Evolutionary conservation across 352 stramenopile species (phyloP), one percentile per base, ranked within the genome.

Genomic region (Phytophthora constricta): DNA sequence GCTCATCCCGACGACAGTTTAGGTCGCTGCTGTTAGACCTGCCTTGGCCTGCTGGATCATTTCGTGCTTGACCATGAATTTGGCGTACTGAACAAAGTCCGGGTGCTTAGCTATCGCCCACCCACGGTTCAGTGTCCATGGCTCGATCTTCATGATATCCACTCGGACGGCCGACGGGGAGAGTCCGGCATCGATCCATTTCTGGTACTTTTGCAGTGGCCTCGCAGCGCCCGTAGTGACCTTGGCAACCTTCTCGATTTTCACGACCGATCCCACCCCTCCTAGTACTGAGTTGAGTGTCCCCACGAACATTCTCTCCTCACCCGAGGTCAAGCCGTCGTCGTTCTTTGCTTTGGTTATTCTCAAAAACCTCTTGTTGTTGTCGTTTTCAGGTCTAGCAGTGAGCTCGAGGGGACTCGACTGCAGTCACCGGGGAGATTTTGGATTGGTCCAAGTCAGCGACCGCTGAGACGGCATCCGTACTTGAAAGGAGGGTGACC

Each of bases 241-340:
- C 46, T 57, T 56, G 23, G 46, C 31, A 37, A 11, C 25, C 26
- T 47, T 47, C 23, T 47, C 49, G 3, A 33, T 47, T n/a, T 66
- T 48, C 20, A 58, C 28, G 48, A 58, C 49, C 48, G 58, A 58
- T 4, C 39, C 48, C 5, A 66, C 27, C 17, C 59, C 59, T 27
- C 49, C 58, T 4, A 59, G 39, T 13, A 54, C 26, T 22, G 33
- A n/a, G 37, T 59, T 66, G 16, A n/a, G n/a, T n/a, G n/a, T n/a
- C n/a, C n/a, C n/a, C n/a, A 66, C 53, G n/a, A 65, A 52, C 58
- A 66, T 43, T 33, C 37, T 58, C 4, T 66, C 58, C 49, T 62
- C 55, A 26, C 22, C 41, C n/a, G 41, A 13, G 13, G 16, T 47
- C 41, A 28, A 48, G n/a, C 22, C 25, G 13, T 51, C 20, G 25